Base-by-base conservation (phyloP, 129 eudicot genomes). In the Lactuca saligna region DNA sequence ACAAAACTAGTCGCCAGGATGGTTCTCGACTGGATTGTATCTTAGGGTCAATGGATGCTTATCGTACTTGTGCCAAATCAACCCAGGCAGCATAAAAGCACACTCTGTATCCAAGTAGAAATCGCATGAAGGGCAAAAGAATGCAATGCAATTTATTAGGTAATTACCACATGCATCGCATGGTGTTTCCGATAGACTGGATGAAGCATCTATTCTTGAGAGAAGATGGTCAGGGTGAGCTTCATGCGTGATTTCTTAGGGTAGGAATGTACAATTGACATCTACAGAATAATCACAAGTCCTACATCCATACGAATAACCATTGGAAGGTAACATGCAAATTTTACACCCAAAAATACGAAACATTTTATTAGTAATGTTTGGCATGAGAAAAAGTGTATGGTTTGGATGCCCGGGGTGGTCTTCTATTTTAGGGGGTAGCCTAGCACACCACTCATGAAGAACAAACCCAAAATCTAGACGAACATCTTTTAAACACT, bases 21-120 rank as follows among this genome's bases (percentile, higher is more conserved):
- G 77, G 33, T 72, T 55, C 42, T 73, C 62, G 13, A 5, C 63
- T 16, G 77, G 69, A 5, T 17, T 3, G 54, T 72, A 61, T 14
- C 70, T 62, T 54, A 72, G 54, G 53, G 4, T 72, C 7, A 72
- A 17, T 4, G 77, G 63, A 44, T 72, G 77, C 4, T 72, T 46
- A 20, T 72, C 70, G 16, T 3, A 33, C 62, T 65, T 72, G 20
- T 63, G 77, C 3, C 48, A 63, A 13, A 72, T 34, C n/a, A 0
- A 1, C 8, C 61, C 8, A 12, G 71, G 78, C 16, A 50, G 50
- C 17, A 54, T 16, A 13, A 61, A 20, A 38, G 32, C 63, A 63
- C 48, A 20, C 10, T 7, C 11, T 15, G 46, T 7, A 33, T 57
- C 66, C 32, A 70, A 4, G 38, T 70, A 15, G 31, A 70, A 70